Conservation (phyloP, 1,284 basidiomycete genomes). For the Vanrija sp. region DNA sequence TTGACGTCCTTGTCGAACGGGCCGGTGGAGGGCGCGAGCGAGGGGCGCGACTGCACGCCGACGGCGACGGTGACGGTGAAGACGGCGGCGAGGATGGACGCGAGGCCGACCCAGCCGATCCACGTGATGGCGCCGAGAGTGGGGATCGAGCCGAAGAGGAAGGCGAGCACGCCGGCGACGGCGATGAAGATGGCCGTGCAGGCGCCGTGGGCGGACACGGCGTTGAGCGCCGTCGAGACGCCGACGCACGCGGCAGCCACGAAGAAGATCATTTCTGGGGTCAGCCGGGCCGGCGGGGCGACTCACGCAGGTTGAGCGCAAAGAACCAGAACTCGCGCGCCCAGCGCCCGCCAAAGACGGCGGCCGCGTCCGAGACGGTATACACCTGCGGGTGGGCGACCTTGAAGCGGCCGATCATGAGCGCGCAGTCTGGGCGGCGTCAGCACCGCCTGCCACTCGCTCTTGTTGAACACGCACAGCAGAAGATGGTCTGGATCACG, state of each 20-base stretch:
- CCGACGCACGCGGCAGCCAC: constrained; percentile 20
- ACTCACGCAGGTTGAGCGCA: neutral
- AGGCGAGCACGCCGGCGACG: constrained; percentile 22
- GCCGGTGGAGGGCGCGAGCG: constrained; percentile 29
- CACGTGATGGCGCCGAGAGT: constrained; percentile 29
- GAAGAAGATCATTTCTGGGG: constrained; percentile 22
- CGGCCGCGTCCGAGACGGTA: constrained; percentile 27
- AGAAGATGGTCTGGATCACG: constrained; percentile 27
- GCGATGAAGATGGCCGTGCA: constrained; percentile 32
- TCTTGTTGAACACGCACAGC: constrained; percentile 12
- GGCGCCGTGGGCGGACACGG: constrained; percentile 24
- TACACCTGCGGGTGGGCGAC: constrained; percentile 21
- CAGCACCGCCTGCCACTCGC: too few relatives aligned
- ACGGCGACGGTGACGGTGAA: constrained; percentile 37
- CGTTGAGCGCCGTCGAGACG: constrained; percentile 27
- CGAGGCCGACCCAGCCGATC: constrained; percentile 35
- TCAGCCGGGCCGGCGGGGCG: too few relatives aligned
- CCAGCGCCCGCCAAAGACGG: constrained; percentile 21
- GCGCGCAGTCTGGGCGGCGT: constrained; percentile 2
- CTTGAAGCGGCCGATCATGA: constrained; percentile 22
- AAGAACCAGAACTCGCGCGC: constrained; percentile 18
- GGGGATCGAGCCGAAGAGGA: constrained; percentile 26
- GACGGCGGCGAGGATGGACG: constrained; percentile 24
- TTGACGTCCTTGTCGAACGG: constrained; percentile 5
- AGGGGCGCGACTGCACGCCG: constrained; percentile 36